A percentile compares a stretch with the other conserved stretches of the same genome.
Evolutionary conservation across 345 rosid species (phyloP).

Genomic region (Raphanus sativus): DNA sequence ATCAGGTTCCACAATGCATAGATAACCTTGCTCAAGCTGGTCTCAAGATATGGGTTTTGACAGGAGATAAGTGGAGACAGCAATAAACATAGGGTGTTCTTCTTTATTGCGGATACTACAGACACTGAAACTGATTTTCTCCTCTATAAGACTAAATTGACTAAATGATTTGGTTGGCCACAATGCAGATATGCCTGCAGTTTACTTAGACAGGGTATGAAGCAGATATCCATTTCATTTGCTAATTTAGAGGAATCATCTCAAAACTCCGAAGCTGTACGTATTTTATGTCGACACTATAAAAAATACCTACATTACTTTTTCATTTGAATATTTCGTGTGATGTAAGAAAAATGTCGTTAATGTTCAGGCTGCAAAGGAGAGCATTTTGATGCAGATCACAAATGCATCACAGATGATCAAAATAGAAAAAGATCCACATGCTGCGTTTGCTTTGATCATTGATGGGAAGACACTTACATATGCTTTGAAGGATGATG

Average conservation of each 20-base stretch:
- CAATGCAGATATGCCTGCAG: slow-evolving; percentile 73
- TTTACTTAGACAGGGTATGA: slow-evolving; percentile 73
- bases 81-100: slow-evolving; percentile 67
- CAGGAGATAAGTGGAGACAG: slow-evolving; percentile 89
- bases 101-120: slow-evolving; percentile 2
- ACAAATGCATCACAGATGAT: slow-evolving; percentile 46
- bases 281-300: slow-evolving; percentile 19
- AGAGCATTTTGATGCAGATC: slow-evolving; percentile 54
- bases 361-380: slow-evolving; percentile 49
- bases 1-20: slow-evolving; percentile 78
- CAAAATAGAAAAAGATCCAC: slow-evolving; percentile 42
- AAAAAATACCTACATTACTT: not conserved
- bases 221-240: slow-evolving; percentile 44
- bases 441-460: slow-evolving; percentile 64
- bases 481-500: slow-evolving; percentile 49
- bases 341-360: slow-evolving; percentile 2
- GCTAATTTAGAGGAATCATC: slow-evolving; percentile 21
- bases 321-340: slow-evolving; percentile 7
- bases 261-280: slow-evolving; percentile 30
- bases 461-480: slow-evolving; percentile 70
- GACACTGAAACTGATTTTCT: not conserved
- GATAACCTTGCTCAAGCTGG: slow-evolving; percentile 87
- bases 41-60: slow-evolving; percentile 76
- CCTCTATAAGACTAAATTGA: not conserved
- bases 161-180: slow-evolving; percentile 5